Base-by-base conservation (phyloP, 192 early-diverging fungal species). In the Rhizophlyctis rosea region DNA sequence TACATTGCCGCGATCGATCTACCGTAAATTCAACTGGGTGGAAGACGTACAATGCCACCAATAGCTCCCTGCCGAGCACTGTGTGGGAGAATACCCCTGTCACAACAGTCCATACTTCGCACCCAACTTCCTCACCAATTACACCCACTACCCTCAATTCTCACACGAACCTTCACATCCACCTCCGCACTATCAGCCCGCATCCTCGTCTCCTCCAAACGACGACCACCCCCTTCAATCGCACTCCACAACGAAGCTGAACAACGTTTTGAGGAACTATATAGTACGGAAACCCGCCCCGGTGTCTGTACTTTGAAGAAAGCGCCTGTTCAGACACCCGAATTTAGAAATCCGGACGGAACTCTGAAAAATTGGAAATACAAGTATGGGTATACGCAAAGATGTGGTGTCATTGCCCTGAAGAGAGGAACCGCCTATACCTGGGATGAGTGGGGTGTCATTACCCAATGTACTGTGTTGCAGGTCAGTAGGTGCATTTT, bases 401-500 rank as follows among this genome's bases (percentile, higher is more conserved):
- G n/a, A n/a, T n/a, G n/a, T n/a, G 96, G 96, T 29, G 74, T 91
- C 7, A 85, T 98, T 59, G 96, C 86, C 32, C 74, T 81, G 63
- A 98, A 98, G 75, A 84, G 87, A 79, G 96, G 96, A n/a, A 98
- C 96, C 94, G 89, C 88, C 16, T 85, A 86, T 14, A 75, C 93
- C 62, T 98, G 92, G 92, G 88, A 93, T 75, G 93, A 95, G 64
- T 94, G 90, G 86, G 96, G 94, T 34, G 83, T 82, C 16, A 80
- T 91, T 67, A 85, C 91, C 31, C 93, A 94, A 24, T 91, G 94
- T 4, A 98, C 96, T 21, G 78, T 98, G 39, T 65, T 93, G 30
- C 86, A 93, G 82, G 87, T 92, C 13, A 30, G 34, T 18, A 47
- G 9, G 39, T 13, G n/a, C 39, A n/a, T 47, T 47, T n/a, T 27